A percentile compares a stretch with the other conserved stretches of the same genome.
Evolutionary conservation across 2,329 filamentous ascomycete species (phyloP).

Genomic region (Ustulina deusta): DNA sequence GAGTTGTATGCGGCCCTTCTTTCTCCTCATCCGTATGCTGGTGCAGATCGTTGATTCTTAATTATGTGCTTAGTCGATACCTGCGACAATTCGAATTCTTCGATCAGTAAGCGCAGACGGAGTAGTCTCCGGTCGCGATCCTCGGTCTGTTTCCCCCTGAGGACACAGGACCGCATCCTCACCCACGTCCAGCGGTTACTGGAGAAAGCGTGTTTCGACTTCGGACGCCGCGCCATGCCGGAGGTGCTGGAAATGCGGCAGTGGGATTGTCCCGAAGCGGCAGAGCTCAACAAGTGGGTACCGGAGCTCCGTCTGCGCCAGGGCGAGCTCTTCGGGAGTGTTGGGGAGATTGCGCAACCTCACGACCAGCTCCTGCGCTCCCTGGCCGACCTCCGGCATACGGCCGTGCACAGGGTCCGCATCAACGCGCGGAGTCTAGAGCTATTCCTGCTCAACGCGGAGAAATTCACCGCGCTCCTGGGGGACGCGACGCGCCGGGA

Average conservation of each 20-base stretch:
- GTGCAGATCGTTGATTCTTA: not conserved
- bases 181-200: conserved; percentile 1
- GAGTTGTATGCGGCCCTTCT: not conserved
- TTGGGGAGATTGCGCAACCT: not conserved
- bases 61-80: conserved; percentile 3
- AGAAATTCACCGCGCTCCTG: not conserved
- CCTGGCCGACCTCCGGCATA: not conserved
- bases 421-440: not conserved
- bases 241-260: not conserved
- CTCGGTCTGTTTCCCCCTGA: not conserved
- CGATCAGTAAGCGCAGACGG: not conserved
- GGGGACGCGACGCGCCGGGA: not conserved
- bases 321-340: not conserved
- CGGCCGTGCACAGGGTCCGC: not conserved
- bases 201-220: not conserved
- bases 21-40: not conserved
- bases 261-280: conserved; percentile 4
- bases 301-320: not conserved
- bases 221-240: not conserved
- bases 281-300: not conserved
- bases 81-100: not conserved
- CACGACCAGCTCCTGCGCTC: not conserved
- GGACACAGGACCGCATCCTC: conserved; percentile 1
- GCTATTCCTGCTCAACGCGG: not conserved
- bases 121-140: not conserved